Evolutionary conservation across 1,284 basidiomycete species (phyloP), one percentile per base, ranked within the genome.

Genomic region (Trametes polyzona): DNA sequence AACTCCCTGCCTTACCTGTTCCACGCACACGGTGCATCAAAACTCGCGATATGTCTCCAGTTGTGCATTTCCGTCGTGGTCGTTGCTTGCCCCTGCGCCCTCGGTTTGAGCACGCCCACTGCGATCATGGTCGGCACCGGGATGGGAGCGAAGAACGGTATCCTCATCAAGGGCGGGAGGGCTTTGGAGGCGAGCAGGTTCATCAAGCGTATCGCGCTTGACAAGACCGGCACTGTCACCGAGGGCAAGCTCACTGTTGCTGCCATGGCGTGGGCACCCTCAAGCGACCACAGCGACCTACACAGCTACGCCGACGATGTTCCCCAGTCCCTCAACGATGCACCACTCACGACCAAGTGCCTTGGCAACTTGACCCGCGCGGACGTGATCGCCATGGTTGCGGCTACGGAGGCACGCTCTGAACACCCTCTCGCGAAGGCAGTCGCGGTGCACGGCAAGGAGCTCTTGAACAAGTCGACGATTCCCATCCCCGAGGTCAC

Each of bases 111-210:
- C 57, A 99, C 97, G 0, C 97, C 97, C 0, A 99, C 97, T 0
- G 97, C 97, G 1, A 96, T 99, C 74, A 99, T 99, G 97, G 97
- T 99, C 36, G 97, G 97, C 27, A 99, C 97, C 0, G 97, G 97
- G 0, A 89, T 99, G 52, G 97, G 97, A 1, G 97, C 97, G 11
- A 84, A 92, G 78, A 95, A 98, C 69, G 97, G 97, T 0, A 99
- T 99, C 62, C 77, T 99, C 46, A 98, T 99, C 84, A 99, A 99
- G 72, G 96, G 97, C 41, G 97, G 96, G 3, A 82, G 90, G 19
- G 95, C 97, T 2, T 79, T 99, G 39, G 97, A 99, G 71, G 94
- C 94, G 3, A 95, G 93, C 70, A 87, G 86, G 65, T 81, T 81
- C 48, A 88, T 99, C 67, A 85, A 86, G 68, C 82, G 86, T 32